Evolutionary conservation across 495 filamentous ascomycete genomes (phyloP), one percentile per base, ranked within the genome.

Genomic region (Penicillium canariense): DNA sequence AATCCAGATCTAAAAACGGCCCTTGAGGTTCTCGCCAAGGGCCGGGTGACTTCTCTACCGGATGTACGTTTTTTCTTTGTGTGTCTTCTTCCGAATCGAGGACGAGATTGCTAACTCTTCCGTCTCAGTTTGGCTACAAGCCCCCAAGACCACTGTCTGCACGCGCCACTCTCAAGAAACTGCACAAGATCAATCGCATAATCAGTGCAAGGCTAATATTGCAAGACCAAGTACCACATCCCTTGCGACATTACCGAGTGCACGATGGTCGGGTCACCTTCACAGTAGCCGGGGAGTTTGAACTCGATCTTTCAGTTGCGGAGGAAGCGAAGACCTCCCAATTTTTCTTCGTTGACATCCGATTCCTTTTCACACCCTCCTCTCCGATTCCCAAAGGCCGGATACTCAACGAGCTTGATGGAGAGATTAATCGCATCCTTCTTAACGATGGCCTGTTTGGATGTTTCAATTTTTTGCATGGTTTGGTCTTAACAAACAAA

Each of bases 1-100:
- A 93, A 89, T 63, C 94, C 94, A 2, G 94, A 98, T 70, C 74
- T 97, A 22, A 86, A 84, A 68, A 97, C 95, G 2, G 95, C 95
- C 6, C 70, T 96, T 26, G 84, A 96, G 58, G 79, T 95, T 15
- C 76, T 98, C 47, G 85, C 87, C 8, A 87, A 81, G 22, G 90
- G 90, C 11, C 81, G 82, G 50, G 85, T 87, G 15, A 73, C 79
- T 12, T 87, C 86, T 78, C 83, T 95, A 76, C 86, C 90, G 42
- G 87, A 94, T 66, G 84, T 89, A 70, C 65, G 78, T 77, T 54
- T 56, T 36, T 54, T 11, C 3, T 49, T 36, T 35, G 25, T 27
- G 40, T 12, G n/a, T 6, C 17, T 18, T 26, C 7, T 26, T 43
- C 10, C 22, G n/a, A 5, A 26, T 1, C 5, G n/a, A 18, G 25